phyloP scores from a whole-genome alignment of 2,329 filamentous ascomycete genomes.

The Blastomyces gilchristii region DNA sequence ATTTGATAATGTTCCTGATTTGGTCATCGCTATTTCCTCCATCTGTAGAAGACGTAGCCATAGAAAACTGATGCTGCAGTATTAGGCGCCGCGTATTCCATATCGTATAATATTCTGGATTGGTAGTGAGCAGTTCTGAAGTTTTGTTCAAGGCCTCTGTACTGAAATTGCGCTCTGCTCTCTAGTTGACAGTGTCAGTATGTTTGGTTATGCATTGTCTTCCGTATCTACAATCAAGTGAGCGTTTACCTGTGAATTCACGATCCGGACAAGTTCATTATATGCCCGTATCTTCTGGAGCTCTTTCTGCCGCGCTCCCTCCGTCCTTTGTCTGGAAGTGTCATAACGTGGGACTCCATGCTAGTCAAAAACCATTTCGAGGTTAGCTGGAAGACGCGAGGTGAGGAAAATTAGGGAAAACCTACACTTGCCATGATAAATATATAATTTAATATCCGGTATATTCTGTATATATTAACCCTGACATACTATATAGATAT shows the following conservation, averaged over 20 bases:
- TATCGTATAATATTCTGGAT: conserved; percentile 41
- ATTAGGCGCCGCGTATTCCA: conserved; percentile 55
- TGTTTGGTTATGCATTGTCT: neutral
- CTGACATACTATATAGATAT: too few species aligned
- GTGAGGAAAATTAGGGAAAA: neutral
- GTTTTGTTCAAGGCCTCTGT: conserved; percentile 35
- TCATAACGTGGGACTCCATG: conserved; percentile 71
- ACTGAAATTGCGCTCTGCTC: conserved; percentile 31
- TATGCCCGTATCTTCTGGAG: conserved; percentile 67
- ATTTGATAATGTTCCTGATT: conserved; percentile 48
- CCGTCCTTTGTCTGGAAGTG: conserved; percentile 49
- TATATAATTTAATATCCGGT: neutral
- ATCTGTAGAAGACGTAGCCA: conserved; percentile 1
- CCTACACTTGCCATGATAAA: conserved; percentile 8
- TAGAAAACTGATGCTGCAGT: conserved; percentile 50
- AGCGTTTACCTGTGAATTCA: conserved; percentile 52
- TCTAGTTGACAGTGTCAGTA: conserved; percentile 21
- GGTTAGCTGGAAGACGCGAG: neutral
- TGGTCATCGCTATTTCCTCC: conserved; percentile 30
- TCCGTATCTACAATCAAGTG: neutral
- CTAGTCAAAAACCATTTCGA: conserved; percentile 38
- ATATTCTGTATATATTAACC: neutral
- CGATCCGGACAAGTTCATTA: conserved; percentile 56
- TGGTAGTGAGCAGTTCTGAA: conserved; percentile 35
- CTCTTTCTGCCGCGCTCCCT: conserved; percentile 62